These are phyloP conservation scores for Zychaea mexicana DNA, from an alignment of 371 early-diverging fungal genomes.

Conservation along the genomic window DNA sequence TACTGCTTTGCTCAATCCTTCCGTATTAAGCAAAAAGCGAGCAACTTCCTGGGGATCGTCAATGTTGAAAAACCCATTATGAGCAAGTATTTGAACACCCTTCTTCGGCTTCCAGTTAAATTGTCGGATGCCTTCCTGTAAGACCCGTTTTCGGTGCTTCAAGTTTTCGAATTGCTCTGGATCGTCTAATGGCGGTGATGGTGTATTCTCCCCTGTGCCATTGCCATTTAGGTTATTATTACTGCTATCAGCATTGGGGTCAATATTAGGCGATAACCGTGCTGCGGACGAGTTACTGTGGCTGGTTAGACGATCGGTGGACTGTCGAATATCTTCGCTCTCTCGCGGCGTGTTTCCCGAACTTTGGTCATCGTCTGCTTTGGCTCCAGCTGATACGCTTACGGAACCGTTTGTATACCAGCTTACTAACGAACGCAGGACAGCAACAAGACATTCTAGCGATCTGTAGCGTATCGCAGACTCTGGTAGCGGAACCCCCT, in stretches of 20 bases:
- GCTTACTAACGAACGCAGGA: conserved; percentile 51
- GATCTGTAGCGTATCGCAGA: conserved; percentile 53
- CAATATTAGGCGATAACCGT: conserved; percentile 58
- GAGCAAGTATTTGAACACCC: conserved; percentile 78
- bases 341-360: conserved; percentile 38
- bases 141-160: conserved; percentile 80
- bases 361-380: conserved; percentile 31
- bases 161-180: conserved; percentile 74
- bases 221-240: conserved; percentile 39
- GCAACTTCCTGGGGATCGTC: conserved; percentile 69
- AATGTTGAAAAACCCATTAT: conserved; percentile 63
- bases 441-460: conserved; percentile 57
- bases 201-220: background rate
- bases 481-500: conserved; percentile 37
- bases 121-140: conserved; percentile 75
- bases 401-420: conserved; percentile 58
- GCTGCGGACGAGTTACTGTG: conserved; percentile 39
- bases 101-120: conserved; percentile 93
- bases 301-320: conserved; percentile 25
- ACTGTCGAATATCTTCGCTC: conserved; percentile 34
- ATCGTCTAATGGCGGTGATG: conserved; percentile 67
- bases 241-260: too few relatives aligned
- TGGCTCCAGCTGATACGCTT: conserved; percentile 36
- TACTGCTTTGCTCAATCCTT: conserved; percentile 79
- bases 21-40: conserved; percentile 71